Percentiles rank a stretch among this genome's conserved stretches.
Evolutionary conservation across 2,329 filamentous ascomycete genomes (phyloP).

Genomic region (Epichloe scottii): DNA sequence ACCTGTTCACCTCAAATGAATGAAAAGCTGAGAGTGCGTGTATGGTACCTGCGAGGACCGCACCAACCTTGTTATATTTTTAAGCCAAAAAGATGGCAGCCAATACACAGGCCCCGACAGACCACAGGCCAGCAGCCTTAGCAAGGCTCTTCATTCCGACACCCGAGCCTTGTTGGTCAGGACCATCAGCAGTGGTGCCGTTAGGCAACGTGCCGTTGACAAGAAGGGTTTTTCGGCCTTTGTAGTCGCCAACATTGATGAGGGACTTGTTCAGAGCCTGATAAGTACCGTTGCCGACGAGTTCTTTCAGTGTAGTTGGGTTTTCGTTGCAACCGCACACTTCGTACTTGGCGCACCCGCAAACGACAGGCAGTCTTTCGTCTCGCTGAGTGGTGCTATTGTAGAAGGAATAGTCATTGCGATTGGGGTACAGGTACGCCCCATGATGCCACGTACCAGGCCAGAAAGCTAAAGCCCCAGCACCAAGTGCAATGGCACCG

Average conservation of each 20-base stretch:
- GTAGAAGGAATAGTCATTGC: conserved; percentile 31
- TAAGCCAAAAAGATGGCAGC: conserved; percentile 32
- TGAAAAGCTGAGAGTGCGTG: neutral
- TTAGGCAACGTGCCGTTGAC: conserved; percentile 67
- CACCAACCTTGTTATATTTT: conserved; percentile 2
- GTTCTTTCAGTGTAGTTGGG: conserved; percentile 36
- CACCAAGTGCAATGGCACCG: conserved; percentile 37
- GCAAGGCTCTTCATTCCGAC: conserved; percentile 19
- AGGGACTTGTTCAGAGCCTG: conserved; percentile 45
- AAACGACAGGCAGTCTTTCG: conserved; percentile 24
- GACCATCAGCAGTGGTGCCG: conserved; percentile 38
- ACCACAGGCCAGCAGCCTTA: conserved; percentile 36
- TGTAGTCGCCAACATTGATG: conserved; percentile 40
- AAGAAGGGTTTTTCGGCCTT: conserved; percentile 41
- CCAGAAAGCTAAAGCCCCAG: conserved; percentile 42
- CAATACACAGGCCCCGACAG: conserved; percentile 29
- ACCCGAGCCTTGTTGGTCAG: conserved; percentile 18
- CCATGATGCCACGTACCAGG: conserved; percentile 53
- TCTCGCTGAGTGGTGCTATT: conserved; percentile 33
- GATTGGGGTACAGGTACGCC: conserved; percentile 45
- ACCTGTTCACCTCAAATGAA: neutral
- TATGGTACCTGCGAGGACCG: neutral
- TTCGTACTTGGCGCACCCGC: conserved; percentile 37
- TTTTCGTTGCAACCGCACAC: conserved; percentile 60
- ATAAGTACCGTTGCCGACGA: conserved; percentile 56